These are phyloP conservation scores for Xylaria longipes DNA, from an alignment of 495 filamentous ascomycete species.

Conservation along the genomic window DNA sequence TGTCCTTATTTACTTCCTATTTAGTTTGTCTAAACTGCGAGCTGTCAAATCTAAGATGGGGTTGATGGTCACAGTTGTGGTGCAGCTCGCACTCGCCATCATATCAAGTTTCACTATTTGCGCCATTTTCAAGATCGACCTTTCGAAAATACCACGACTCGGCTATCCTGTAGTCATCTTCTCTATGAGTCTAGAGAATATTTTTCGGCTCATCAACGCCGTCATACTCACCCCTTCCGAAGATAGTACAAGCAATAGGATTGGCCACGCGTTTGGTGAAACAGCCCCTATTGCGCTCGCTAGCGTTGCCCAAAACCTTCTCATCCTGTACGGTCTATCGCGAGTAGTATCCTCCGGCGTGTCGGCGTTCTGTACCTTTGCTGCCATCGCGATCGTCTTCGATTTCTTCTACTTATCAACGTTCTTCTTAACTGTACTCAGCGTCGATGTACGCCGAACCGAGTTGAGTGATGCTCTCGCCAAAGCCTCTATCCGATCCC, in stretches of 20 bases:
- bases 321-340: constrained; percentile 63
- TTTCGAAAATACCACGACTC: constrained; percentile 64
- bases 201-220: constrained; percentile 73
- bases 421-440: constrained; percentile 75
- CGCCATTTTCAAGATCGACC: constrained; percentile 65
- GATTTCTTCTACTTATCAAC: constrained; percentile 75
- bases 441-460: constrained; percentile 72
- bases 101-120: constrained; percentile 69
- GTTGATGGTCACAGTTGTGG: constrained; percentile 67
- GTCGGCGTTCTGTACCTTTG: constrained; percentile 72
- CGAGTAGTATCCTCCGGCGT: constrained; percentile 66
- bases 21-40: constrained; percentile 64
- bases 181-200: constrained; percentile 73
- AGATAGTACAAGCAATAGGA: constrained; percentile 62
- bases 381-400: constrained; percentile 69
- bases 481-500: constrained; percentile 48
- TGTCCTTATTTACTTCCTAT: constrained; percentile 62
- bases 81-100: constrained; percentile 71
- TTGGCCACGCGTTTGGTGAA: constrained; percentile 70
- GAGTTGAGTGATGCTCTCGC: constrained; percentile 63
- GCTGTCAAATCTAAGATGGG: constrained; percentile 73
- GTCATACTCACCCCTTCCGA: constrained; percentile 69
- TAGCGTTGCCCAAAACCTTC: constrained; percentile 64
- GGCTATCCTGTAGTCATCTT: constrained; percentile 75
- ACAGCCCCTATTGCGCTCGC: constrained; percentile 70